Base-by-base conservation (phyloP, 345 rosid genomes). In the Camelina laxa region DNA sequence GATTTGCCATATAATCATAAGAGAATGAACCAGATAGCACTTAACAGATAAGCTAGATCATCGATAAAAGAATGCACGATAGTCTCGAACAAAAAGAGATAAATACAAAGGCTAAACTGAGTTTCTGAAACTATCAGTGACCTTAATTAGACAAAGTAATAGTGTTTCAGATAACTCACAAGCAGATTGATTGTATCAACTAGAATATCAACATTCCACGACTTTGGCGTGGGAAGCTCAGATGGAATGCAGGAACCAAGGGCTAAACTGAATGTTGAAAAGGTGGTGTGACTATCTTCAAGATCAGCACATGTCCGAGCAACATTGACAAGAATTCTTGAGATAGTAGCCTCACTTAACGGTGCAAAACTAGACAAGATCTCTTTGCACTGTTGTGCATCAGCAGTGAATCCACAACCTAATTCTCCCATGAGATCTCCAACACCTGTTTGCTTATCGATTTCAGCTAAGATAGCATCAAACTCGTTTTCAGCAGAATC, bases 341-440 rank as follows among this genome's bases (percentile, higher is more conserved):
- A 75, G 56, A 94, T 76, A 12, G 89, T 85, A 60, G 79, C 77
- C 83, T 94, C 98, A n/a, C 80, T 84, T 80, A 94, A 50, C 0
- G 98, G 97, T 39, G 74, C 68, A 58, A 91, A 90, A 53, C 74
- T 84, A 72, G 98, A 84, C 65, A 94, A 81, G 72, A 92, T 85
- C 69, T 91, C 88, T 76, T 79, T 84, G 82, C 97, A 94, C 30
- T 83, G 95, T 44, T 80, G 38, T 60, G 71, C 81, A 80, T 87
- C 96, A 82, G 81, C 78, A 2, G 98, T 89, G 87, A 93, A 85
- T 48, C 92, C 97, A 81, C 84, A 92, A 66, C 98, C 98, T 67
- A 94, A 75, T 77, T 94, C 97, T 84, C 80, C 90, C 82, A 91
- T 81, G 56, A 90, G 78, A 76, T 88, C 97, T 49, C 91, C 97